Percentiles rank a stretch among this genome's conserved stretches.
Evolutionary conservation across 1,139 yeast genomes (phyloP).

Genomic region (Taphrina betulina): DNA sequence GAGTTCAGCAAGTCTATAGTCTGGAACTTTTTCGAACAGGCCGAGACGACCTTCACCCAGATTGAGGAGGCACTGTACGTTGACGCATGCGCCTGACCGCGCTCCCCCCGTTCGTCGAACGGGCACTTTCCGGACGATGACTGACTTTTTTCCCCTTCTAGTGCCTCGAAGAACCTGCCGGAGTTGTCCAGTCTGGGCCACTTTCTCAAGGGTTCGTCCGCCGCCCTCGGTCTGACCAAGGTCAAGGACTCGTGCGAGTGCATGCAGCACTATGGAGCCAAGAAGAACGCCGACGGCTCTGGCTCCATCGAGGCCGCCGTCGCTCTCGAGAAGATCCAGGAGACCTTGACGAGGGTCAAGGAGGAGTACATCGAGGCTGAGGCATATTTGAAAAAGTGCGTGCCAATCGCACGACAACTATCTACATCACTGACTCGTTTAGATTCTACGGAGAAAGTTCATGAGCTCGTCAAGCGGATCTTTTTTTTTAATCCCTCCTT

Average conservation of each 20-base stretch:
- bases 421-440: too few species aligned
- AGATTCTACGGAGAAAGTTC: conserved; percentile 28
- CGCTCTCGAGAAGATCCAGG: conserved; percentile 41
- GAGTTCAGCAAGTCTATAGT: conserved; percentile 77
- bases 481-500: too few species aligned
- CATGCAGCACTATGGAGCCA: conserved; percentile 83
- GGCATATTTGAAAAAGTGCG: conserved; percentile 40
- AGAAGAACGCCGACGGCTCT: conserved; percentile 47
- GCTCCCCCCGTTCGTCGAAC: too few species aligned
- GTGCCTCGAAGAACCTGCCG: conserved; percentile 50
- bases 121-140: too few species aligned
- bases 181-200: conserved; percentile 79
- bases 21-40: conserved; percentile 85
- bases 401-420: too few species aligned
- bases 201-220: conserved; percentile 91
- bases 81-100: too few species aligned
- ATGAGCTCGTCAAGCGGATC: neutral
- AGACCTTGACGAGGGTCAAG: conserved; percentile 42
- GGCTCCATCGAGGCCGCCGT: conserved; percentile 41
- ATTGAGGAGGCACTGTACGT: conserved; percentile 58
- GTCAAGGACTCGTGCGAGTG: conserved; percentile 87
- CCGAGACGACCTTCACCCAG: conserved; percentile 70
- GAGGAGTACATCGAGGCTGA: conserved; percentile 45
- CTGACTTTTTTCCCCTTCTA: too few species aligned
- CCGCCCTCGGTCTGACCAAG: conserved; percentile 80